Evolutionary conservation across 306 rosid genomes (phyloP), one percentile per base, ranked within the genome.

Genomic region (Spatholobus suberectus): DNA sequence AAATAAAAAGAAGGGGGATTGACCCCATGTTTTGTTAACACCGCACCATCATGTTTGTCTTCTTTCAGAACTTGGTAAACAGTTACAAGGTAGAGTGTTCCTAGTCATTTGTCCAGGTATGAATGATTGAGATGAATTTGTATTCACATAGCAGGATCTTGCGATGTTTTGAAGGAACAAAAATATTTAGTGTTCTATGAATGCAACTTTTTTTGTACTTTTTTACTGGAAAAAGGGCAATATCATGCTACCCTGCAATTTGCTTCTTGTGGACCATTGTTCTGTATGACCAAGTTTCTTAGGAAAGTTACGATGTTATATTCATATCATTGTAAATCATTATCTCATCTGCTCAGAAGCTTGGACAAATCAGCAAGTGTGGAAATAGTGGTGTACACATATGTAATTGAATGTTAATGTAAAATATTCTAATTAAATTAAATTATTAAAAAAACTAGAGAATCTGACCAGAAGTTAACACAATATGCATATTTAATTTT

Each of bases 51-150:
- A 69, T 47, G 38, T 34, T 58, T 70, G 70, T 71, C 32, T 18
- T 70, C 8, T 67, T 70, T 47, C 20, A 47, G 71, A 59, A 34
- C 71, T 12, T n/a, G n/a, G n/a, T n/a, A n/a, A n/a, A n/a, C n/a
- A 43, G 35, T 51, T 35, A 27, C 49, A 27, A 32, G 35, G 65
- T 44, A 18, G 21, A 43, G 23, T 59, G 63, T 68, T 47, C 63
- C 68, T 72, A 70, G 69, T 72, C 17, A 61, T 23, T 70, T 70
- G 85, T 71, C 79, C 29, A n/a, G 57, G 29, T 38, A 69, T 76
- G 89, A 18, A 57, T 80, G 78, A 77, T 77, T 65, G 83, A 10
- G 77, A 57, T 17, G 73, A 67, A 57, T 57, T 73, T 84, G 84
- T 81, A 59, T 68, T 67, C 29, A 65, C 40, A 10, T 37, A 23